Conservation (phyloP, 441 rosid genomes). For the Adansonia rubrostipa region DNA sequence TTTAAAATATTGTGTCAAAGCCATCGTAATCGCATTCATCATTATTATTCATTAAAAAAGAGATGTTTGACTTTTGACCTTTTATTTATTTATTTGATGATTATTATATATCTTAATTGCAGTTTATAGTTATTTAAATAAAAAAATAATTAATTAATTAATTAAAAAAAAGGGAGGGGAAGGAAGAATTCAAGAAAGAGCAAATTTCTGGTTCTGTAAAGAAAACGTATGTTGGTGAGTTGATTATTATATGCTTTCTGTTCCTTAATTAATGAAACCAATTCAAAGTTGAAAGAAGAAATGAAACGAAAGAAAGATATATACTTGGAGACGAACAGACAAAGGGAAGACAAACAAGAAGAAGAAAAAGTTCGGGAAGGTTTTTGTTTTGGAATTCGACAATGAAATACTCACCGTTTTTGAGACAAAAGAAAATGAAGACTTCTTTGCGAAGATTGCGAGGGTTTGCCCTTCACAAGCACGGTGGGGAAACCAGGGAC, state of each 20-base stretch:
- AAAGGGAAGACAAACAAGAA: not conserved
- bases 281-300: not conserved
- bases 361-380: not conserved
- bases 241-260: not conserved
- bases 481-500: constrained; percentile 46
- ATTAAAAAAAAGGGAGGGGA: not conserved
- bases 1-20: not conserved
- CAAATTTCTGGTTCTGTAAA: not conserved
- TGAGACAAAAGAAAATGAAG: constrained; percentile 49
- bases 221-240: not conserved
- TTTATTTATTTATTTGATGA: not conserved
- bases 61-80: not conserved
- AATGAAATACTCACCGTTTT: not conserved
- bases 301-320: too few species aligned
- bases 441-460: constrained; percentile 72
- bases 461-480: constrained; percentile 55
- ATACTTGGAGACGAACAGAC: too few species aligned
- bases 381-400: not conserved
- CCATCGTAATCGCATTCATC: not conserved
- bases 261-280: not conserved
- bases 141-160: not conserved
- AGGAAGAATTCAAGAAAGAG: constrained; percentile 6
- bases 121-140: not conserved
- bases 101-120: not conserved
- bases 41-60: not conserved